Base-by-base conservation (phyloP, 257 asterid species). In the Rehmannia glutinosa region DNA sequence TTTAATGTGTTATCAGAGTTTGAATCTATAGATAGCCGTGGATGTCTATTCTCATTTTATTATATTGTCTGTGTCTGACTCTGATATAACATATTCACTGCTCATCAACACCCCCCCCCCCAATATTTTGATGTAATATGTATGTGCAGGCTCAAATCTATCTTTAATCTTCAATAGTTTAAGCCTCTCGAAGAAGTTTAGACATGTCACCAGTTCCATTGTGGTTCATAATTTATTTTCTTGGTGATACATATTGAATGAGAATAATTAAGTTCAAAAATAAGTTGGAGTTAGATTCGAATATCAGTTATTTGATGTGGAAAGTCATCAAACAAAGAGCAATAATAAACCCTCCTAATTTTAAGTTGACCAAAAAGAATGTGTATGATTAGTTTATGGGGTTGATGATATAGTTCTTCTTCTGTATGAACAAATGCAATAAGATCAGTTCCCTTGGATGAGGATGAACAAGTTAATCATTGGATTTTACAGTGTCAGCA, bases 111-210 rank as follows among this genome's bases (percentile, higher is more conserved):
- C n/a, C n/a, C n/a, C n/a, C n/a, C n/a, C n/a, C n/a, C n/a, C n/a
- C n/a, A n/a, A n/a, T n/a, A n/a, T n/a, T n/a, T 41, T 62, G 68
- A 12, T 20, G 62, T 23, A n/a, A 20, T 65, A 65, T n/a, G 47
- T 58, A n/a, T n/a, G n/a, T n/a, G n/a, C n/a, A n/a, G n/a, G n/a
- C n/a, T n/a, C n/a, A n/a, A n/a, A n/a, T n/a, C n/a, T n/a, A n/a
- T n/a, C n/a, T n/a, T n/a, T 2, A 19, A 9, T 36, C 12, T 47
- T 47, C 41, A 33, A 30, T 30, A 47, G 13, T 25, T 42, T 42
- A 23, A 24, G 42, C 28, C 54, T 27, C 28, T 24, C 17, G 6
- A 1, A 28, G 33, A 28, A 17, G 23, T 5, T 64, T 7, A 47
- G 21, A 19, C n/a, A 15, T 35, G 3, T 20, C n/a, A 5, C 50